These are phyloP conservation scores for Botryotinia convoluta DNA, from an alignment of 2,329 filamentous ascomycete species.

Conservation along the genomic window DNA sequence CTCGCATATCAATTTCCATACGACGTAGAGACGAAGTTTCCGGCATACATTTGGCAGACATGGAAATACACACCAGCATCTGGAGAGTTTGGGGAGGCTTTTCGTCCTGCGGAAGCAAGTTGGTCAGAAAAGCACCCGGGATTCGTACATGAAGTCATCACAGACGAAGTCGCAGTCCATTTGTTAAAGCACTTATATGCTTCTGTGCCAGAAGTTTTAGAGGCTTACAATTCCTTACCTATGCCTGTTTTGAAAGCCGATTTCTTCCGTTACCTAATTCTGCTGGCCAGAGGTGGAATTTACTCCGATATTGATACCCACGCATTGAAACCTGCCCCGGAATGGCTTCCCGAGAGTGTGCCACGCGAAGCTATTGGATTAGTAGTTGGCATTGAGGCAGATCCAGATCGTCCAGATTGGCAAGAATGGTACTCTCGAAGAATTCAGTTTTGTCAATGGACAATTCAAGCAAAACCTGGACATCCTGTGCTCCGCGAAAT, in stretches of 20 bases:
- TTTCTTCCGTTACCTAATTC: conserved; percentile 66
- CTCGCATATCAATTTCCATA: conserved; percentile 93
- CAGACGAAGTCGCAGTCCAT: conserved; percentile 80
- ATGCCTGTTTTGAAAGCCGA: conserved; percentile 75
- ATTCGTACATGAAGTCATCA: conserved; percentile 95
- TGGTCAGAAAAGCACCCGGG: conserved; percentile 86
- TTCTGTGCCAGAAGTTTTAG: conserved; percentile 72
- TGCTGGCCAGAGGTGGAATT: conserved; percentile 74
- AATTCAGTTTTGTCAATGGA: conserved; percentile 99
- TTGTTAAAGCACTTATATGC: conserved; percentile 85
- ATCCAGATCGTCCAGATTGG: conserved; percentile 92
- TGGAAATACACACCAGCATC: conserved; percentile 87
- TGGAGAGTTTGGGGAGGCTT: conserved; percentile 67
- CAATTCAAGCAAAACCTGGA: conserved; percentile 91
- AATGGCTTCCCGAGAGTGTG: conserved; percentile 82
- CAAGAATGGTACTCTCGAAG: conserved; percentile 91
- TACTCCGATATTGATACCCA: conserved; percentile 93
- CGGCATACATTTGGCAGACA: conserved; percentile 98
- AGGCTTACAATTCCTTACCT: conserved; percentile 72
- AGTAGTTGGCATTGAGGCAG: conserved; percentile 92
- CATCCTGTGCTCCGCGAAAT: conserved; percentile 89
- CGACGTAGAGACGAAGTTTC: conserved; percentile 83
- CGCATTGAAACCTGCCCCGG: conserved; percentile 75
- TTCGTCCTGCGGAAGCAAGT: conserved; percentile 80
- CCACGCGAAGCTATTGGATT: conserved; percentile 77